A percentile compares a stretch with the other conserved stretches of the same genome.
Conservation (phyloP, 2,329 filamentous ascomycete genomes). For the Aspergillus texensis region DNA sequence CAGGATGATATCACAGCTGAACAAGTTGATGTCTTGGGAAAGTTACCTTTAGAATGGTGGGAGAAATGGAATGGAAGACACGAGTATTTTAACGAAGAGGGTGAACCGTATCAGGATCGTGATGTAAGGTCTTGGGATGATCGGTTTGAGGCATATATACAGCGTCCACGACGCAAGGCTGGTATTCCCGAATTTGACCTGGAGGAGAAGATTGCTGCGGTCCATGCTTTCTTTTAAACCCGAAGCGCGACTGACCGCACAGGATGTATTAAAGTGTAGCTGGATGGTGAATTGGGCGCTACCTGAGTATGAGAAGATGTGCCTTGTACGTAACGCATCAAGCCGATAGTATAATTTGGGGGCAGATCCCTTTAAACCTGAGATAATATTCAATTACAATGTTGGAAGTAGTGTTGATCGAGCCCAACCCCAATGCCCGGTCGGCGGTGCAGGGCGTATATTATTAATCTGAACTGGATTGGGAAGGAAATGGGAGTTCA, state of each 20-base stretch:
- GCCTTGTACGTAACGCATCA: no score
- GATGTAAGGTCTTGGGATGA: constrained; percentile 17
- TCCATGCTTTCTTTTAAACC: constrained; percentile 21
- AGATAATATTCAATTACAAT: no score
- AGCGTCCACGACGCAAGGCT: constrained; percentile 10
- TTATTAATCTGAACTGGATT: no score
- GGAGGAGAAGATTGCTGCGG: constrained; percentile 19
- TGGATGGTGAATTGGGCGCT: constrained; percentile 26
- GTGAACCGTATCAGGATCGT: constrained; percentile 7
- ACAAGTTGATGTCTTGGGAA: constrained; percentile 30
- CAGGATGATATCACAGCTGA: constrained; percentile 29
- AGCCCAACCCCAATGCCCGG: no score
- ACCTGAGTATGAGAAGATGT: constrained; percentile 5
- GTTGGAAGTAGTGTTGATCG: no score
- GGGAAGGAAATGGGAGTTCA: no score
- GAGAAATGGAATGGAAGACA: constrained; percentile 19
- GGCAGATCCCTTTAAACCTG: no score
- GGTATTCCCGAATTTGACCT: constrained; percentile 11
- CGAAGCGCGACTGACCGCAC: constrained; percentile 16
- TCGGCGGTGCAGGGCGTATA: no score
- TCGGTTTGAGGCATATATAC: constrained; percentile 14
- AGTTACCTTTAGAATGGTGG: constrained; percentile 24
- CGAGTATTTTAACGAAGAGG: constrained; percentile 11
- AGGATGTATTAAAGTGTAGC: constrained; percentile 16
- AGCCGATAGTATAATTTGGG: no score